A percentile compares a stretch with the other conserved stretches of the same genome.
phyloP scores from a whole-genome alignment of 106 monocot species.

The Agapanthus africanus region DNA sequence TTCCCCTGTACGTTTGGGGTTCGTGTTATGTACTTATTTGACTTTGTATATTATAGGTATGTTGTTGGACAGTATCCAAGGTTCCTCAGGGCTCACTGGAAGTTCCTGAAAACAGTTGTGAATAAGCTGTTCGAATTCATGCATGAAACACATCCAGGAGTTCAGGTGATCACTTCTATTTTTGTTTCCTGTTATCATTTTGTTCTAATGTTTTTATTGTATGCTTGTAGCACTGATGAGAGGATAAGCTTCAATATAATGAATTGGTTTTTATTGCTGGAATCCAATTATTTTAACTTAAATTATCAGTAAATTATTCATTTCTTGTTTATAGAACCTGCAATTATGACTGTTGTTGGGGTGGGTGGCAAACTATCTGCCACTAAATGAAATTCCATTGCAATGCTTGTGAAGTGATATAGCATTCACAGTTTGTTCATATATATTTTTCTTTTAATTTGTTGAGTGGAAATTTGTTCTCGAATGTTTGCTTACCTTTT shows the following conservation, averaged over 20 bases:
- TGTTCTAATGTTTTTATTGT: neutral
- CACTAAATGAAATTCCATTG: no score
- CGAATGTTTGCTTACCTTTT: no score
- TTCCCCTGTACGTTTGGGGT: neutral
- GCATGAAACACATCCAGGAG: constrained; percentile 99
- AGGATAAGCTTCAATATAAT: neutral
- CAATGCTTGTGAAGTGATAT: no score
- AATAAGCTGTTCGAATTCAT: constrained; percentile 99
- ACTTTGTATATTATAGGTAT: constrained; percentile 60
- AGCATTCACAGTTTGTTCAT: no score
- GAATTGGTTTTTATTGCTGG: neutral
- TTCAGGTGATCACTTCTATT: constrained; percentile 63
- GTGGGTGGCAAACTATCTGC: no score
- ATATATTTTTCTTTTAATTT: no score
- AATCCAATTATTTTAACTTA: no score
- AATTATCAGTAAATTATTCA: neutral
- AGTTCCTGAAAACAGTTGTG: constrained; percentile 98
- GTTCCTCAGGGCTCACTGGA: constrained; percentile 99
- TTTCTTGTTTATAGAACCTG: neutral
- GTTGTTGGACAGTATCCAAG: constrained; percentile 98
- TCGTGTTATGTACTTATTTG: neutral
- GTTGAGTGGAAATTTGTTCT: no score
- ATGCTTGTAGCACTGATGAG: no score
- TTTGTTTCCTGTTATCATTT: neutral
- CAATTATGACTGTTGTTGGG: neutral